Conservation (phyloP, 2,329 filamentous ascomycete species). For the Elsinoe ampelina region DNA sequence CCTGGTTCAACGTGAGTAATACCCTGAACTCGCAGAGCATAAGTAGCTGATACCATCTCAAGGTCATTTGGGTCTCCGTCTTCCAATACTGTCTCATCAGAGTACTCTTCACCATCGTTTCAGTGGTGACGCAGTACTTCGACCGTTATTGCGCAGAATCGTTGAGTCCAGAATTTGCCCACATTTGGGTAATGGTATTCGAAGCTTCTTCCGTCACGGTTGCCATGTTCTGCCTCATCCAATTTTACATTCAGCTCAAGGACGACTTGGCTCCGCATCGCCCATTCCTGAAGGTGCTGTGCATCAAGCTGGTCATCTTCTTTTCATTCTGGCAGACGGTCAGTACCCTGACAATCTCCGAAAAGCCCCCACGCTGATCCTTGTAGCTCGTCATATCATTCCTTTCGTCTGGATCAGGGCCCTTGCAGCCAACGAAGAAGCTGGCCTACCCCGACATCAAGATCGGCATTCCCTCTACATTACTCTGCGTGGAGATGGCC, state of each 20-base stretch:
- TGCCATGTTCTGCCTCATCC: slow-evolving; percentile 81
- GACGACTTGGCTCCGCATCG: slow-evolving; percentile 57
- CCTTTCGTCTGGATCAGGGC: slow-evolving; percentile 50
- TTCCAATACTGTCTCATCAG: slow-evolving; percentile 83
- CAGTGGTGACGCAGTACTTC: slow-evolving; percentile 61
- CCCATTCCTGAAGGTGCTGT: slow-evolving; percentile 70
- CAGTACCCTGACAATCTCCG: slow-evolving; percentile 17
- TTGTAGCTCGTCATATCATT: slow-evolving; percentile 49
- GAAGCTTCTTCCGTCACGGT: slow-evolving; percentile 65
- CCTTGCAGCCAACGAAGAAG: slow-evolving; percentile 52
- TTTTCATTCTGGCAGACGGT: slow-evolving; percentile 77
- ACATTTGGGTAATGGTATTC: slow-evolving; percentile 71
- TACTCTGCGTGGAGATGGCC: slow-evolving; percentile 79
- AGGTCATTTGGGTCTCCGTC: slow-evolving; percentile 68
- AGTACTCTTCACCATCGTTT: slow-evolving; percentile 68
- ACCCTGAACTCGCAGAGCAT: neutral
- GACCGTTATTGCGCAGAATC: slow-evolving; percentile 70
- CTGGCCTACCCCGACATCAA: slow-evolving; percentile 68
- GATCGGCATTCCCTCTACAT: slow-evolving; percentile 66
- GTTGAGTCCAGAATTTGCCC: slow-evolving; percentile 67
- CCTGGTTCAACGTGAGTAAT: slow-evolving; percentile 67
- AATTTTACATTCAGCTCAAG: slow-evolving; percentile 74
- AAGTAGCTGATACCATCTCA: neutral
- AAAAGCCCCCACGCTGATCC: slow-evolving; percentile 12
- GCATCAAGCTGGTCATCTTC: slow-evolving; percentile 88